Base-by-base conservation (phyloP, 2,329 filamentous ascomycete species). In the Colletotrichum eremochloae region DNA sequence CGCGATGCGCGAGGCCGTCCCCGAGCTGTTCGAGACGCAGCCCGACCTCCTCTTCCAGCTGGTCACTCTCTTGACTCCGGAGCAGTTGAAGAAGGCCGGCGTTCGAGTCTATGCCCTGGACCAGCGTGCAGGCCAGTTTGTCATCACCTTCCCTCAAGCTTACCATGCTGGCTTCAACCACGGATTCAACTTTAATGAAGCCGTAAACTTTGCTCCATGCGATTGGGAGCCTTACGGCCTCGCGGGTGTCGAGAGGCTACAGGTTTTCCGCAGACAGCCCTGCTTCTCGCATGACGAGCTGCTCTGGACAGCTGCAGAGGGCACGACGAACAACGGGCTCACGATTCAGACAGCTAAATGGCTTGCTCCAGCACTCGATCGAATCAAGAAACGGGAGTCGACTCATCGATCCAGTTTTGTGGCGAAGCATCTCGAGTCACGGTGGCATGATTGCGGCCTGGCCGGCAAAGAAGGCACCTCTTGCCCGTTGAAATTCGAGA, bases 81-180 rank as follows among this genome's bases (percentile, higher is more conserved):
- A 97, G 77, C 95, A 98, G 79, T 85, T 99, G 52, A 93, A 93
- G 79, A 97, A 97, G 80, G 96, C 95, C 5, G 96, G 95, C 0
- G 96, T 99, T 1, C 90, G 93, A 58, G 96, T 98, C 3, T 98
- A 94, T 80, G 96, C 96, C 0, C 85, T 98, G n/a, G 96, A 99
- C 79, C 96, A 99, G 81, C 90, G 96, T 76, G 96, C 96, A 38
- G 96, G 96, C 6, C 95, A 99, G 79, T 94, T 99, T 75, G 95
- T 99, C 74, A 92, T 99, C 75, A 99, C 96, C 0, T 99, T 98
- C 77, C 96, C 96, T 0, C 94, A 97, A 80, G 96, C 96, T 0
- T 99, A 98, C 77, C 96, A 99, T 80, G 96, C 96, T 7, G 96
- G 96, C 0, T 99, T 99, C 84, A 99, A 99, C 78, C 96, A 99